These are phyloP conservation scores for Melaleuca alternifolia DNA, from an alignment of 345 rosid species.

Conservation along the genomic window DNA sequence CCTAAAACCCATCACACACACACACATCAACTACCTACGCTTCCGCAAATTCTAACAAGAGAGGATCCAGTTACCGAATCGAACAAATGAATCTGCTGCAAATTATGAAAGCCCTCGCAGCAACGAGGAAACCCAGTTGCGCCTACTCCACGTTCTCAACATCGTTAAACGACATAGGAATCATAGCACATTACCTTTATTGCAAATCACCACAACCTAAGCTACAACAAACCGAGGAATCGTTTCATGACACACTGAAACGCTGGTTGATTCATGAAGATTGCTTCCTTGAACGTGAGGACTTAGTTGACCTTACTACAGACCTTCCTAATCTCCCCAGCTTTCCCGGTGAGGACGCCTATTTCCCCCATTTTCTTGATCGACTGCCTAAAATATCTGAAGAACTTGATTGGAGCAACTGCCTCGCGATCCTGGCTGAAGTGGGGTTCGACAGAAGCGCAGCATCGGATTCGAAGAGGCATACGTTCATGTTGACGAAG, in stretches of 20 bases:
- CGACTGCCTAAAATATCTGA: slow-evolving; percentile 12
- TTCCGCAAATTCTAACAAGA: too few relatives aligned
- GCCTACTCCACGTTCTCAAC: neutral
- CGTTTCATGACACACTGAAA: neutral
- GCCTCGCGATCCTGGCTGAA: neutral
- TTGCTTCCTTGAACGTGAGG: neutral
- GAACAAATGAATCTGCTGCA: neutral
- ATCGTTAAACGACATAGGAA: neutral
- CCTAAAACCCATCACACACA: too few relatives aligned
- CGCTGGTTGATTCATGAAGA: neutral
- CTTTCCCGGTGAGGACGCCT: slow-evolving; percentile 11
- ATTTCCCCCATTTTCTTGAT: slow-evolving; percentile 26
- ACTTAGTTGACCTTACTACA: slow-evolving; percentile 8
- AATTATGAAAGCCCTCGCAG: neutral
- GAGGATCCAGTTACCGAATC: neutral
- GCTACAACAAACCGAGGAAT: neutral
- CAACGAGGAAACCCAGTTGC: neutral
- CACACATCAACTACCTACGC: too few relatives aligned
- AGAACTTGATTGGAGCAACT: slow-evolving; percentile 1
- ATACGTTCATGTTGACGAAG: slow-evolving; percentile 9
- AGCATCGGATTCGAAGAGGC: slow-evolving; percentile 22
- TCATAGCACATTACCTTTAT: neutral
- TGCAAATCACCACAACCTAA: neutral
- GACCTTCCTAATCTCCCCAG: slow-evolving; percentile 25
- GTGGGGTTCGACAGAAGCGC: slow-evolving; percentile 9